phyloP scores from a whole-genome alignment of 768 basidiomycete species.

The Dendrothele bispora region DNA sequence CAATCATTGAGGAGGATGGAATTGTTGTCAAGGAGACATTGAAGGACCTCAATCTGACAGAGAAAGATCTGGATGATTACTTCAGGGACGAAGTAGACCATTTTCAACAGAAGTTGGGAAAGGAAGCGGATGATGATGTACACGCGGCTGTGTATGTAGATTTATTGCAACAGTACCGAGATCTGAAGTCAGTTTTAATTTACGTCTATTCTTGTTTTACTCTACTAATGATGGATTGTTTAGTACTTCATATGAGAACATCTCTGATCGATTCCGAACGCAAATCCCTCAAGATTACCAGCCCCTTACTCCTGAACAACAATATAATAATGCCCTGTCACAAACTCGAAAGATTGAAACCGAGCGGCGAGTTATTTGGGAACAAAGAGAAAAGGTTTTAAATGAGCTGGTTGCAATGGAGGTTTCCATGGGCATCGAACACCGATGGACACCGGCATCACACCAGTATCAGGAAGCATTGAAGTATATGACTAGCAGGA shows the following conservation, averaged over 20 bases:
- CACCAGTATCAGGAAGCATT: slow-evolving; percentile 20
- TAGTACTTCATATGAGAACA: slow-evolving; percentile 11
- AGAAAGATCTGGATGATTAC: slow-evolving; percentile 18
- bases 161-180: slow-evolving; percentile 19
- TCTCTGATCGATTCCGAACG: slow-evolving; percentile 9
- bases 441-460: slow-evolving; percentile 22
- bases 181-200: slow-evolving; percentile 6
- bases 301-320: slow-evolving; percentile 6
- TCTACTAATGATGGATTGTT: not conserved
- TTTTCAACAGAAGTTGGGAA: slow-evolving; percentile 21
- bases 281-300: slow-evolving; percentile 13
- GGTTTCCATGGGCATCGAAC: slow-evolving; percentile 21
- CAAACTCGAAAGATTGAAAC: slow-evolving; percentile 24
- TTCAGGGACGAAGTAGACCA: slow-evolving; percentile 23
- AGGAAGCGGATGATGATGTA: slow-evolving; percentile 25
- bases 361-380: slow-evolving; percentile 13
- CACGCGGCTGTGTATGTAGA: slow-evolving; percentile 31
- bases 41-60: slow-evolving; percentile 81
- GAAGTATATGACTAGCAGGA: slow-evolving; percentile 13
- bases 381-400: slow-evolving; percentile 13
- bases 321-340: slow-evolving; percentile 13
- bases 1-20: slow-evolving; percentile 46
- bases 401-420: slow-evolving; percentile 21
- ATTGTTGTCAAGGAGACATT: slow-evolving; percentile 64
- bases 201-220: not conserved